A percentile compares a stretch with the other conserved stretches of the same genome.
These are phyloP conservation scores for Eucalyptus cloeziana DNA, from an alignment of 345 rosid genomes.

Conservation along the genomic window DNA sequence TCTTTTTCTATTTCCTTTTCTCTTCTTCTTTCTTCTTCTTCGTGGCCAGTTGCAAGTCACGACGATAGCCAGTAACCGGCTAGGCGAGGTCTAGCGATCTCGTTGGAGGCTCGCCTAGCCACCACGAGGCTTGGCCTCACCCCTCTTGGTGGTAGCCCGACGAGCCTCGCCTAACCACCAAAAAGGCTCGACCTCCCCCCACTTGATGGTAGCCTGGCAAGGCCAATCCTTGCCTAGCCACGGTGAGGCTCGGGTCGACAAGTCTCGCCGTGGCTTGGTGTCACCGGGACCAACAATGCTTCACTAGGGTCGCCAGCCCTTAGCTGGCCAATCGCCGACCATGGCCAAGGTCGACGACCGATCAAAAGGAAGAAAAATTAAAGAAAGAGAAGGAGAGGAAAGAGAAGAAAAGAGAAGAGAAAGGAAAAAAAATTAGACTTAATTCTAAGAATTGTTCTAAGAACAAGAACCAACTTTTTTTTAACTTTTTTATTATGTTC, in stretches of 20 bases:
- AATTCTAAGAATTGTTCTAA: rapidly evolving
- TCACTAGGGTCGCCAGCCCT: rapidly evolving
- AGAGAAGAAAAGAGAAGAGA: too few species aligned
- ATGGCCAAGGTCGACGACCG: rapidly evolving
- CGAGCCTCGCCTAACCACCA: too few species aligned
- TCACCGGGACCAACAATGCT: rapidly evolving
- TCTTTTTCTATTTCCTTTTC: rapidly evolving
- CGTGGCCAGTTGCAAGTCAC: rapidly evolving
- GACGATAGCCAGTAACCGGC: rapidly evolving
- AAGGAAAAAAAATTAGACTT: too few species aligned
- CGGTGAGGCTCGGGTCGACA: rapidly evolving
- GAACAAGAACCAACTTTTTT: too few species aligned
- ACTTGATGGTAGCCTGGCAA: too few species aligned
- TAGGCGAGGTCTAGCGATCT: rapidly evolving
- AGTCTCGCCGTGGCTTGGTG: rapidly evolving
- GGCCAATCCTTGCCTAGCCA: rapidly evolving
- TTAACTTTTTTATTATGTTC: rapidly evolving
- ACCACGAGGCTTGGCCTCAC: too few species aligned
- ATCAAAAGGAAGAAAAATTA: too few species aligned
- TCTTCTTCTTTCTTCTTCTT: too few species aligned
- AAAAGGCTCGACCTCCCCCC: rapidly evolving
- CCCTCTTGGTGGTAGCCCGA: too few species aligned
- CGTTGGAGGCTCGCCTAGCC: rapidly evolving
- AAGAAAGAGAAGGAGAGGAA: too few species aligned
- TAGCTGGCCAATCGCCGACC: rapidly evolving